Evolutionary conservation across 2,329 filamentous ascomycete species (phyloP).

Genomic region (Xylariaceae sp.): DNA sequence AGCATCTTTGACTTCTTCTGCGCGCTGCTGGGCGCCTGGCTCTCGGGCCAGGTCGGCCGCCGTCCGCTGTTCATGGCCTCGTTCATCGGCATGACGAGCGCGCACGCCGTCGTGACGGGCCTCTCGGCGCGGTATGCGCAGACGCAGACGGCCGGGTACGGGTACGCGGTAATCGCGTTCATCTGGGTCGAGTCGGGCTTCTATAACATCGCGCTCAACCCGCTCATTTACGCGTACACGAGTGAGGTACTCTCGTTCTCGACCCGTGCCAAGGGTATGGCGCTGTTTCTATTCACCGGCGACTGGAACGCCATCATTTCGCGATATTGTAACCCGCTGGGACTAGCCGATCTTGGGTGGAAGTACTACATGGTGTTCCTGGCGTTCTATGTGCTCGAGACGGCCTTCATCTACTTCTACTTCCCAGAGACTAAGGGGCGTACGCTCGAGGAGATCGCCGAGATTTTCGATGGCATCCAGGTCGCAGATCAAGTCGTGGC

Average conservation of each 20-base stretch:
- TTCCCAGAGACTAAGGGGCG: conserved; percentile 27
- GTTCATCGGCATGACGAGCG: conserved; percentile 12
- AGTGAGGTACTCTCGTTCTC: conserved; percentile 25
- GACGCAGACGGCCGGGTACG: conserved; percentile 8
- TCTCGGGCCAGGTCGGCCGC: conserved; percentile 12
- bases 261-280: conserved; percentile 20
- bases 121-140: conserved; percentile 9
- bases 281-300: conserved; percentile 19
- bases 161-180: conserved; percentile 24
- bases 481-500: conserved; percentile 28
- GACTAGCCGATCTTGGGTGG: conserved; percentile 32
- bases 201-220: conserved; percentile 29
- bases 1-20: conserved; percentile 8
- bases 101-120: conserved; percentile 8
- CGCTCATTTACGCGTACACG: conserved; percentile 25
- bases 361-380: conserved; percentile 36
- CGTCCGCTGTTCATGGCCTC: conserved; percentile 20
- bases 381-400: conserved; percentile 32
- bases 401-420: conserved; percentile 31
- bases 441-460: conserved; percentile 25
- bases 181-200: conserved; percentile 31
- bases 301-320: conserved; percentile 25
- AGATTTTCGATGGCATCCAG: conserved; percentile 18
- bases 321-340: conserved; percentile 32
- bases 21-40: conserved; percentile 2